Evolutionary conservation across 345 rosid species (phyloP).

Genomic region (Hypericum perforatum): DNA sequence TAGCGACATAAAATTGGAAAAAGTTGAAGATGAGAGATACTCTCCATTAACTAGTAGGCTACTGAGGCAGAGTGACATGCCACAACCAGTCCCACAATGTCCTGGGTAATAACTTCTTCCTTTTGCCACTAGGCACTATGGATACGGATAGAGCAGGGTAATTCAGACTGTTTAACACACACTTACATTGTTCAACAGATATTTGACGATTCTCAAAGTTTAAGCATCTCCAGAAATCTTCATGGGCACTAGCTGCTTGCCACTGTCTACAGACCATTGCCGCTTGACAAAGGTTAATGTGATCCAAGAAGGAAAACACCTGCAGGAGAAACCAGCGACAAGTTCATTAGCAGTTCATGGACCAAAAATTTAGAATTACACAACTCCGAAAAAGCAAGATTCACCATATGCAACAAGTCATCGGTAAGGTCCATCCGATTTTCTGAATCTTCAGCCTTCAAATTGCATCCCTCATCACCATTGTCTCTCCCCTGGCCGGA

Average conservation of each 20-base stretch:
- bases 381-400: not conserved
- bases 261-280: conserved; percentile 94
- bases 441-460: conserved; percentile 44
- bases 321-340: conserved; percentile 13
- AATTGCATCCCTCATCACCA: conserved; percentile 31
- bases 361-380: not conserved
- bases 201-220: conserved; percentile 71
- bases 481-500: conserved; percentile 33
- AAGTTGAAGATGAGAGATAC: too few relatives aligned
- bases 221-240: conserved; percentile 92
- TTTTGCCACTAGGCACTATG: not conserved
- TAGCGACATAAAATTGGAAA: too few relatives aligned
- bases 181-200: conserved; percentile 81
- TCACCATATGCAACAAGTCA: conserved; percentile 88
- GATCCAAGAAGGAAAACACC: conserved; percentile 92
- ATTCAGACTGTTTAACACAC: not conserved
- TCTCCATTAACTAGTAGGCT: too few relatives aligned
- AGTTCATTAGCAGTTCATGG: not conserved
- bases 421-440: conserved; percentile 88
- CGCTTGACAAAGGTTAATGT: conserved; percentile 64
- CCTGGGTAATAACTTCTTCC: too few relatives aligned
- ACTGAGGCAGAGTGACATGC: too few relatives aligned
- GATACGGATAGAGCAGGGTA: not conserved
- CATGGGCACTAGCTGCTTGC: conserved; percentile 89
- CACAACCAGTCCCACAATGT: too few relatives aligned